Conservation (phyloP, 2,329 filamentous ascomycete species). For the Raffaelea arxii region DNA sequence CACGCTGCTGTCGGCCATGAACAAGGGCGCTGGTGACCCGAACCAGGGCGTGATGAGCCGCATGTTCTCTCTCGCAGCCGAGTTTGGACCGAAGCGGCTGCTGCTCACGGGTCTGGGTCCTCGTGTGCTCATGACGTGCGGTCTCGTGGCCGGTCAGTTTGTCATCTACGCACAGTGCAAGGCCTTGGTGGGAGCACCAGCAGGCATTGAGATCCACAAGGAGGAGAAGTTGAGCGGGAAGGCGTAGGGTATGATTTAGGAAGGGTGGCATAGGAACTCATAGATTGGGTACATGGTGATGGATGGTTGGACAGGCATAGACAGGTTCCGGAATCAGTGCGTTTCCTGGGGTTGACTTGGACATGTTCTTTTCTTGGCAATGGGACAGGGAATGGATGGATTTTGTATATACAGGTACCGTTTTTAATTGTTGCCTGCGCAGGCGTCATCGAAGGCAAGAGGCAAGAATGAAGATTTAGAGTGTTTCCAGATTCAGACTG, state of each 20-base stretch:
- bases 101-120: slow-evolving; percentile 38
- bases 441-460: too few relatives aligned
- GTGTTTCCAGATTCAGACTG: too few relatives aligned
- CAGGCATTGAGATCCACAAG: slow-evolving; percentile 44
- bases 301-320: too few relatives aligned
- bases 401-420: too few relatives aligned
- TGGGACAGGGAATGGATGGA: too few relatives aligned
- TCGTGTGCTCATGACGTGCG: slow-evolving; percentile 43
- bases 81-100: slow-evolving; percentile 40
- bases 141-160: slow-evolving; percentile 42
- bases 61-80: slow-evolving; percentile 41
- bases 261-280: too few relatives aligned
- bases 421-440: too few relatives aligned
- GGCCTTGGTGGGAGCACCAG: slow-evolving; percentile 38
- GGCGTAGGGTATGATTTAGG: too few relatives aligned
- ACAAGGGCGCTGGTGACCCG: slow-evolving; percentile 42
- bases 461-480: too few relatives aligned
- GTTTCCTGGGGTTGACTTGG: too few relatives aligned
- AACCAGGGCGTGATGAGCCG: slow-evolving; percentile 36
- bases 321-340: too few relatives aligned
- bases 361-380: too few relatives aligned
- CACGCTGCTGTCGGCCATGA: slow-evolving; percentile 44
- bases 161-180: slow-evolving; percentile 48
- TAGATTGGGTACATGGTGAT: background rate
- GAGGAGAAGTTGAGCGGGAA: slow-evolving; percentile 18